Base-by-base conservation (phyloP, 2,329 filamentous ascomycete genomes). In the Ascochyta koolunga region DNA sequence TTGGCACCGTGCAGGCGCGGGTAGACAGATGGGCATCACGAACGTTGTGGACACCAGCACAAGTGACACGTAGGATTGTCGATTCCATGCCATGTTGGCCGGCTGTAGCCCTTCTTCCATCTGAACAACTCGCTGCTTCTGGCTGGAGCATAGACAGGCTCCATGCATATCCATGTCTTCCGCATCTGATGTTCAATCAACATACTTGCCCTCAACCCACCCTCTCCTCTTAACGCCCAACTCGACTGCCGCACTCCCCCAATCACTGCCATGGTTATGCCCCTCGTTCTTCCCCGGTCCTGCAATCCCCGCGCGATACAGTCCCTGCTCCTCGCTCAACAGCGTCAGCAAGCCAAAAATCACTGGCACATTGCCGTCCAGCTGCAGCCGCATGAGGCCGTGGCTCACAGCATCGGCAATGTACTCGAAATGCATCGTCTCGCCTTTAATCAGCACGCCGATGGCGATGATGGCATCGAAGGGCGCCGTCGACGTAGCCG, bases 391-490 rank as follows among this genome's bases (percentile, higher is more conserved):
- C 95, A 99, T 99, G 57, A 99, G 82, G 6, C 91, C 95, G 58
- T 96, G 91, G 53, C 87, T 91, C 6, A 96, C 92, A 35, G 91
- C 86, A 61, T 98, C 95, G 36, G 93, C 85, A 68, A 99, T 99
- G 79, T 99, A 98, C 79, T 99, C 95, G 71, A 99, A 99, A 79
- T 99, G 95, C 92, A 97, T 97, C 6, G 95, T 98, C 78, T 96
- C 90, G 74, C 95, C 95, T 81, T 99, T 99, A 80, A 99, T 97
- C 57, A 99, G 85, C 51, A 96, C 93, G 50, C 95, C 95, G 64
- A 99, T 90, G 47, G 95, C 92, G 63, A 99, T 93, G 60, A 99
- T 87, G 59, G 95, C 95, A 72, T 98, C 93, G 69, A 98, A 98
- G 18, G 91, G 86, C 43, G 50, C 64, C 51, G 62, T 64, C 13